Percentiles rank a stretch among this genome's conserved stretches.
Conservation (phyloP, 2,329 filamentous ascomycete species). For the Clonostachys solani region DNA sequence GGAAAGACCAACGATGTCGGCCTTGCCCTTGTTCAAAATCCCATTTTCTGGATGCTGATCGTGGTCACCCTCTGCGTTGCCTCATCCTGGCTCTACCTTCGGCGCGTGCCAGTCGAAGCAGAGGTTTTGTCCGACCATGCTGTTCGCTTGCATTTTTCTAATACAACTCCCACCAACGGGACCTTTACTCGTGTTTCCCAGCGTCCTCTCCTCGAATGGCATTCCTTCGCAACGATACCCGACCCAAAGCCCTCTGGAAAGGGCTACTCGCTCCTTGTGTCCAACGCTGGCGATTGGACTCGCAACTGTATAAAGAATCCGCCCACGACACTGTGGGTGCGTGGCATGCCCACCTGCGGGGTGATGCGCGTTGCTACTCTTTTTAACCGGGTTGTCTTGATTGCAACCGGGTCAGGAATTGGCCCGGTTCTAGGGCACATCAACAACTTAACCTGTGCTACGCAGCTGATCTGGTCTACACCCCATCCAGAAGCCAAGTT, state of each 20-base stretch:
- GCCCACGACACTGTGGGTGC: constrained; percentile 61
- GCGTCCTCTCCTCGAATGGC: constrained; percentile 65
- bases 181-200: constrained; percentile 52
- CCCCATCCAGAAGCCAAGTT: constrained; percentile 59
- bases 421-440: constrained; percentile 62
- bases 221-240: constrained; percentile 72
- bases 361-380: constrained; percentile 64
- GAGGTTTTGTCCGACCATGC: constrained; percentile 70
- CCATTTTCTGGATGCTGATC: constrained; percentile 63
- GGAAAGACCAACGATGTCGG: constrained; percentile 28
- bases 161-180: constrained; percentile 49
- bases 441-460: constrained; percentile 39
- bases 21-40: constrained; percentile 25
- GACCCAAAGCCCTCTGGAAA: constrained; percentile 32
- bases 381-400: constrained; percentile 61
- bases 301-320: constrained; percentile 55
- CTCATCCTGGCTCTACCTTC: constrained; percentile 70
- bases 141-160: constrained; percentile 64
- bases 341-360: constrained; percentile 62
- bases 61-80: constrained; percentile 61
- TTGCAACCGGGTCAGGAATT: constrained; percentile 71
- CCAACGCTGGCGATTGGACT: constrained; percentile 75
- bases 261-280: constrained; percentile 62
- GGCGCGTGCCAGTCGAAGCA: constrained; percentile 60
- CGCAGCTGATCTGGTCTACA: constrained; percentile 67